Base-by-base conservation (phyloP, 2,329 filamentous ascomycete species). In the Blastomyces silverae region DNA sequence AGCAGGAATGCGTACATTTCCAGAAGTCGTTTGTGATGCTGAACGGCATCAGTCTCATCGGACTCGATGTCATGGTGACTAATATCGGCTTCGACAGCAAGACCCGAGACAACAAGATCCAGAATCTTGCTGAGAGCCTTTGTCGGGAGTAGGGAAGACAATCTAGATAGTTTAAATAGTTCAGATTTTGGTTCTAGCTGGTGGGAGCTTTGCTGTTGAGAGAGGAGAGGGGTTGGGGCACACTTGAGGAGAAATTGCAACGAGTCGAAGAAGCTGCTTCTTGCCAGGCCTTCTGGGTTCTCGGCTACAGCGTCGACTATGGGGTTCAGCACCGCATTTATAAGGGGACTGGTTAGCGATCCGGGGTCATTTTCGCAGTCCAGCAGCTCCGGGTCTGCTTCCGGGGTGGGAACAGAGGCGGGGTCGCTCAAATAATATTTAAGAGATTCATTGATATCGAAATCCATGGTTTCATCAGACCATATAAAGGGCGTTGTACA, bases 341-440 rank as follows among this genome's bases (percentile, higher is more conserved):
- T 85, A 71, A 96, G 78, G 64, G 86, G 84, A 66, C 86, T 87
- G 37, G 90, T 91, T 69, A 96, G 85, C 61, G 88, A 84, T 73
- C 97, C 91, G 62, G 91, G 90, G 71, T 97, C 91, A 76, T 90
- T 89, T 80, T 97, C 94, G 84, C 91, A 95, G 75, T 97, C 93
- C 71, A 92, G 83, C 25, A 99, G 85, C 66, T 89, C 85, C 56
- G 87, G 79, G 71, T 94, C 89, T 64, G 92, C 94, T 76, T 97
- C 93, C 55, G 90, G 88, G 2, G 92, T 97, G 8, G 89, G 82
- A 64, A 97, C 89, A 50, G 86, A 85, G 57, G 87, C 82, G 10
- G 94, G 93, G 76, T 97, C 93, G 79, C 91, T 95, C 85, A 97
- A 90, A 79, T 97, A 99, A 76, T 91, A 86, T 83, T 96, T 97